phyloP scores from a whole-genome alignment of 2,329 filamentous ascomycete species.

The Pseudogymnoascus sp. region DNA sequence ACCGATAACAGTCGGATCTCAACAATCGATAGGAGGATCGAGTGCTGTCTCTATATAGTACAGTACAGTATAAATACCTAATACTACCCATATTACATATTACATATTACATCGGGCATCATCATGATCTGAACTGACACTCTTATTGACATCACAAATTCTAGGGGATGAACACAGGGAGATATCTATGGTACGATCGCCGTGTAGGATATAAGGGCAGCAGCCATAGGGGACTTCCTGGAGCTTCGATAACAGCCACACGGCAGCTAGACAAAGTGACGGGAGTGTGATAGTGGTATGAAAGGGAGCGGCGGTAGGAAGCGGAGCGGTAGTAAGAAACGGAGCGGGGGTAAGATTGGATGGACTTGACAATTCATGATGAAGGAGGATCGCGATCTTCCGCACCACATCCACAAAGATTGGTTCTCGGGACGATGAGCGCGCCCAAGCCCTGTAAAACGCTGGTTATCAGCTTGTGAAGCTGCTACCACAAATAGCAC shows the following conservation, averaged over 20 bases:
- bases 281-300: background rate
- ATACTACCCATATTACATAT: background rate
- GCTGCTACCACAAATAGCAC: no score
- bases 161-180: background rate
- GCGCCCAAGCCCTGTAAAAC: no score
- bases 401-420: no score
- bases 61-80: background rate
- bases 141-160: background rate
- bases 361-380: no score
- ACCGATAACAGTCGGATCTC: background rate
- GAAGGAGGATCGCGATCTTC: no score
- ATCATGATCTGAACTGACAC: background rate
- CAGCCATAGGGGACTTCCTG: no score
- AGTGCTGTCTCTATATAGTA: constrained; percentile 2
- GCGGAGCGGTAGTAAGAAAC: background rate
- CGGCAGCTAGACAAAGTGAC: no score
- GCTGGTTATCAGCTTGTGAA: no score
- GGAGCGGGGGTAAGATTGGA: no score
- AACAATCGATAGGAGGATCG: background rate
- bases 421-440: no score
- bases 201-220: no score
- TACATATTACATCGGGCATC: background rate
- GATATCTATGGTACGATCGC: background rate
- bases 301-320: background rate
- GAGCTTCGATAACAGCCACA: no score